A percentile compares a stretch with the other conserved stretches of the same genome.
Evolutionary conservation across 371 early-diverging fungal genomes (phyloP).

Genomic region (Mucor circinelloides): DNA sequence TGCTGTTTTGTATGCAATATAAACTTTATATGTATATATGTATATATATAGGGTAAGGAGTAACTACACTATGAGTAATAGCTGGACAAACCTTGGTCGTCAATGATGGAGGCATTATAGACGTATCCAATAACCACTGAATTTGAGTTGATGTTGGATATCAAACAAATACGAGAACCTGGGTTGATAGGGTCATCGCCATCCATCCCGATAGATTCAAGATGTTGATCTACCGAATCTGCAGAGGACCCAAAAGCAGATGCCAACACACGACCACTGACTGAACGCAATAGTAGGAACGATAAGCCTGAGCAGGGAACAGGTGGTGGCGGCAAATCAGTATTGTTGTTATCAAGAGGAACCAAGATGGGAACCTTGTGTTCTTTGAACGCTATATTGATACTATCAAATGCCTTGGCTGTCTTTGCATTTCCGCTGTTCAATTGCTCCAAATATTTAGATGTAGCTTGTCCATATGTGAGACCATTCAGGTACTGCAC

Average conservation of each 20-base stretch:
- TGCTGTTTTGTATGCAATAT: neutral
- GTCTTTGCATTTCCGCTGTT: neutral
- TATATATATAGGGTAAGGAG: too few relatives aligned
- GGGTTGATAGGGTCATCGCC: constrained; percentile 20
- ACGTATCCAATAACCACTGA: constrained; percentile 8
- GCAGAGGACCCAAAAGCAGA: constrained; percentile 24
- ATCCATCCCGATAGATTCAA: constrained; percentile 20
- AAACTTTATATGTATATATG: neutral
- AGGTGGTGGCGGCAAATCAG: neutral
- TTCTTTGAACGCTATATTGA: constrained; percentile 3
- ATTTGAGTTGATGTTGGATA: neutral
- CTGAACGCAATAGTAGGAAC: constrained; percentile 21
- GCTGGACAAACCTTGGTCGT: neutral
- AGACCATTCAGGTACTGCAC: constrained; percentile 21
- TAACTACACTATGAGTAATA: neutral
- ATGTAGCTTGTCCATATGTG: constrained; percentile 33
- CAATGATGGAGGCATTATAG: constrained; percentile 7
- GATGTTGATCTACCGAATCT: constrained; percentile 6
- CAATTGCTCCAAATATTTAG: constrained; percentile 24
- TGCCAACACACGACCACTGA: constrained; percentile 14
- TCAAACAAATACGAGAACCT: constrained; percentile 26
- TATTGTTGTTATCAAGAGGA: constrained; percentile 3
- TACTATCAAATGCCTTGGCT: constrained; percentile 14
- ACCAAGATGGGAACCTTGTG: constrained; percentile 17
- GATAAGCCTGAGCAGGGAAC: constrained; percentile 26